Conservation (phyloP, 2,329 filamentous ascomycete species). For the Aspergillus fumigatiaffinis region DNA sequence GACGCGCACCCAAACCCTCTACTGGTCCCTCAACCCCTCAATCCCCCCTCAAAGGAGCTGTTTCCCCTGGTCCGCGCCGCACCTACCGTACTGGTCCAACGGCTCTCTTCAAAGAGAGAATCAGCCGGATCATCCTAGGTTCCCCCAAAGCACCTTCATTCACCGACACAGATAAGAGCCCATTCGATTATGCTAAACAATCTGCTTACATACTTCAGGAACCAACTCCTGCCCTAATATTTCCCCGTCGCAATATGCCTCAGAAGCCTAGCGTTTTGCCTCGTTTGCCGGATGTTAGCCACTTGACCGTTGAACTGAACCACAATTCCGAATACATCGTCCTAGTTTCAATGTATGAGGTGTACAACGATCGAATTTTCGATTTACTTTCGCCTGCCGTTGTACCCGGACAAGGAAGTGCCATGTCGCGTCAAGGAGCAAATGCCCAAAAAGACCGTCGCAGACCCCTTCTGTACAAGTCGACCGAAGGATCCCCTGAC, state of each 20-base stretch:
- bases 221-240: conserved; percentile 53
- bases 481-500: conserved; percentile 80
- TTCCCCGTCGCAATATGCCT: conserved; percentile 56
- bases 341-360: conserved; percentile 95
- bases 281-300: conserved; percentile 68
- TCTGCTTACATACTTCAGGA: conserved; percentile 48
- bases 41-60: background rate
- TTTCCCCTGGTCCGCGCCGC: conserved; percentile 1
- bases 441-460: conserved; percentile 65
- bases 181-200: conserved; percentile 35
- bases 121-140: conserved; percentile 11
- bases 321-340: conserved; percentile 76
- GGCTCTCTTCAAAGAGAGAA: conserved; percentile 6
- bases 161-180: conserved; percentile 19
- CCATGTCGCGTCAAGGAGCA: conserved; percentile 39
- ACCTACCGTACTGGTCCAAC: conserved; percentile 4
- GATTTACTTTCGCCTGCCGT: conserved; percentile 68
- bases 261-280: conserved; percentile 69
- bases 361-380: conserved; percentile 97
- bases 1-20: conserved; percentile 7
- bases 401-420: conserved; percentile 39
- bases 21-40: background rate
- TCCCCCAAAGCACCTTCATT: conserved; percentile 21
- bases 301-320: conserved; percentile 64
- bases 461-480: conserved; percentile 85